Evolutionary conservation across 345 rosid species (phyloP), one percentile per base, ranked within the genome.

Genomic region (Jatropha curcas): DNA sequence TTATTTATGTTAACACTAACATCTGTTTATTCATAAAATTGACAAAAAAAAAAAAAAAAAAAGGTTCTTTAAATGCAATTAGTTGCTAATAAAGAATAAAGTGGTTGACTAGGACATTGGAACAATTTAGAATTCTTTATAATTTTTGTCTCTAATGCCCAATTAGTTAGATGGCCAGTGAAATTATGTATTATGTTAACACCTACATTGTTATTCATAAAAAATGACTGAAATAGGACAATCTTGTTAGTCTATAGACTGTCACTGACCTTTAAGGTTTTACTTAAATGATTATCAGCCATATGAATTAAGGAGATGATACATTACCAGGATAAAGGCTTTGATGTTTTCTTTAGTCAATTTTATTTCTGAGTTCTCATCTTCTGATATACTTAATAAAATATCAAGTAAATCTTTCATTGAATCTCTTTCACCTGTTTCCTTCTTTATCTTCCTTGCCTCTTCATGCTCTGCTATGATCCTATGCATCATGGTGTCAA

Each of bases 291-390:
- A 33, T 60, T n/a, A 7, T 66, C 55, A 28, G 24, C 35, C 30
- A n/a, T 10, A 7, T 24, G 51, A 64, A 11, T 28, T 41, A 41
- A 27, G 33, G n/a, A 68, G 31, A 48, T 3, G 41, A 62, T 22
- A 48, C 52, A 10, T 61, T 80, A 88, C 90, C 85, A 84, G 60
- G 78, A 84, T 67, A 83, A 88, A 86, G 65, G 88, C 83, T 76
- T 84, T 88, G 22, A 86, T 81, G 78, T 86, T 86, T 57, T 86
- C 88, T 67, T 56, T 77, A 34, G 86, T 84, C 77, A 84, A 30
- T 66, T 61, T 77, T 45, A 86, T 85, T 64, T 86, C 83, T 11
- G 88, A 75, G 70, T 67, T 80, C 20, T 77, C 77, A 76, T 86
- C 85, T 64, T 82, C 86, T 6, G 74, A 48, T 73, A 83, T 77